Base-by-base conservation (phyloP, 805 yeast species). In the Candida michaelii region DNA sequence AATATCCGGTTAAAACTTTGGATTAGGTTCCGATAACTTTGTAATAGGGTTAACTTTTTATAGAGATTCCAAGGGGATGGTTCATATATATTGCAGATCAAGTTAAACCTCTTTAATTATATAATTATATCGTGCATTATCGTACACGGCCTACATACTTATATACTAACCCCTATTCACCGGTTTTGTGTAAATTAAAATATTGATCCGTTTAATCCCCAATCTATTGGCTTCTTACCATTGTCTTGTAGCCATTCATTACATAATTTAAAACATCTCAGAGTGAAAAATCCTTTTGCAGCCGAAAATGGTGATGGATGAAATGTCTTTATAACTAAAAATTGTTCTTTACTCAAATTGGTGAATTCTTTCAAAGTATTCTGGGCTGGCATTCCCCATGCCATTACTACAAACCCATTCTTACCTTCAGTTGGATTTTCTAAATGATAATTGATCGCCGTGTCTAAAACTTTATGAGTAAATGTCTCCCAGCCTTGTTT, bases 231-330 rank as follows among this genome's bases (percentile, higher is more conserved):
- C 1, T 62, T 56, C 15, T 54, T 55, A 0, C 72, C 74, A 40
- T 65, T 56, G 24, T 69, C 65, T 12, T 55, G 51, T 1, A 91
- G 68, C 96, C 96, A 91, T 6, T 79, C 79, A 58, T 93, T 91
- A 32, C 91, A 80, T 55, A 77, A 74, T 39, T 60, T 71, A 62
- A 89, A 91, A 55, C 89, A 97, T 16, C 70, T 65, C 51, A 85
- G 80, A 2, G 82, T 82, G 53, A 91, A 90, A 61, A 85, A 93
- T 1, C 76, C 96, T 32, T 95, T 68, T 14, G 84, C 74, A 0
- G 99, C 99, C 48, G 96, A 85, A 38, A 93, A 66, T 1, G 99
- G 99, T 19, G 95, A 85, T 0, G 99, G 99, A 63, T 93, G 99
- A 0, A 89, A 97, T 0, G 89, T 73, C 47, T 75, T 76, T 19